phyloP scores from a whole-genome alignment of 805 yeast species.

The Blastobotrys mokoenaii region DNA sequence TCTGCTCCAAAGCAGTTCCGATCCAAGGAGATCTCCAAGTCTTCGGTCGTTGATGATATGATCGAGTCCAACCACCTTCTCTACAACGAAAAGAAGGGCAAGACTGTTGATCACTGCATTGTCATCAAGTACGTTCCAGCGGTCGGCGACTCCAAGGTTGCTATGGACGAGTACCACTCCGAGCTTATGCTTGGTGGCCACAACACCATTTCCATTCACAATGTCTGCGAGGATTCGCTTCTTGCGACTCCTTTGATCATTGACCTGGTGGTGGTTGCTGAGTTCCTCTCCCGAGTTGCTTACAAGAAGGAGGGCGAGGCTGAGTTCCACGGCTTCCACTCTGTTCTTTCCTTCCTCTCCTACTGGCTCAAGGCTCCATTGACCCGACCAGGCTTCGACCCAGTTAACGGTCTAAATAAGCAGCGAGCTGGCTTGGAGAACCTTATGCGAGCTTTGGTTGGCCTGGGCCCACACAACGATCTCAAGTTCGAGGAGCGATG shows the following conservation, averaged over 20 bases:
- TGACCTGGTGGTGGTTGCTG: slow-evolving; percentile 83
- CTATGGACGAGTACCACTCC: slow-evolving; percentile 96
- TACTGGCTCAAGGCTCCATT: slow-evolving; percentile 98
- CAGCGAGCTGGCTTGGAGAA: slow-evolving; percentile 91
- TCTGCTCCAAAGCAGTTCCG: slow-evolving; percentile 88
- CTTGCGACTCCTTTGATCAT: slow-evolving; percentile 92
- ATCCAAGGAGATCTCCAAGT: slow-evolving; percentile 90
- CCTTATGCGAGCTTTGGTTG: slow-evolving; percentile 80
- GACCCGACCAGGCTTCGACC: slow-evolving; percentile 80
- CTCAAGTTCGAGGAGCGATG: slow-evolving; percentile 91
- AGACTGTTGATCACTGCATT: slow-evolving; percentile 83
- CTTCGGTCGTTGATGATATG: slow-evolving; percentile 90
- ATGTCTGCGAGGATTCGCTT: slow-evolving; percentile 92
- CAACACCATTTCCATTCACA: slow-evolving; percentile 87
- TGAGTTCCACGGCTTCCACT: slow-evolving; percentile 59
- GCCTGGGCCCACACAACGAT: slow-evolving; percentile 84
- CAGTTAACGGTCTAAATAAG: slow-evolving; percentile 90
- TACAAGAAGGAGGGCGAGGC: slow-evolving; percentile 48
- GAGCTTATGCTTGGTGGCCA: slow-evolving; percentile 98
- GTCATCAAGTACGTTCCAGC: slow-evolving; percentile 92
- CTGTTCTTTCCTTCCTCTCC: slow-evolving; percentile 77
- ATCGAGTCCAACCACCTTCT: slow-evolving; percentile 78
- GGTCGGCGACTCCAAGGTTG: slow-evolving; percentile 93
- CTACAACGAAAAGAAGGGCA: slow-evolving; percentile 72
- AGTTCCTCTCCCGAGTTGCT: slow-evolving; percentile 77